These are phyloP conservation scores for Ceratobasidium sp. DNA, from an alignment of 1,284 basidiomycete species.

Conservation along the genomic window DNA sequence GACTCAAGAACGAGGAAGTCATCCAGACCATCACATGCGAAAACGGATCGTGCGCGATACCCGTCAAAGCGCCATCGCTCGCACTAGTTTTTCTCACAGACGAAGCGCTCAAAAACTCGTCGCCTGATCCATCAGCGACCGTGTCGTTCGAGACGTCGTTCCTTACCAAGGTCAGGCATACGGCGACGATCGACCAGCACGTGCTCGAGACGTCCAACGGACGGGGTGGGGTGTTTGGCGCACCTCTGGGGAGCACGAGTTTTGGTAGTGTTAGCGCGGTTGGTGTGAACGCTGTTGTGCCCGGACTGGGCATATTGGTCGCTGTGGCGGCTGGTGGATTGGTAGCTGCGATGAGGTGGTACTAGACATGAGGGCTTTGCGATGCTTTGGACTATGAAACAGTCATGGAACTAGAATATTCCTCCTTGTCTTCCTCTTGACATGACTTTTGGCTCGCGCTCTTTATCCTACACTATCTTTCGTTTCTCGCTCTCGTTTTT, in stretches of 20 bases:
- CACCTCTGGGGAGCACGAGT: conserved; percentile 32
- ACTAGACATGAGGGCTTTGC: neutral
- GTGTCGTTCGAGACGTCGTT: conserved; percentile 60
- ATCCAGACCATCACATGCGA: conserved; percentile 71
- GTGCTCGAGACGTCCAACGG: conserved; percentile 60
- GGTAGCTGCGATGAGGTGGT: conserved; percentile 1
- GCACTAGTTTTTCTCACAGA: conserved; percentile 79
- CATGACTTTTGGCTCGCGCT: neutral
- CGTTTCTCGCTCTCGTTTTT: neutral
- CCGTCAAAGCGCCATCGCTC: conserved; percentile 76
- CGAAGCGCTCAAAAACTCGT: conserved; percentile 61
- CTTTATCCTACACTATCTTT: neutral
- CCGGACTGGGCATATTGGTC: conserved; percentile 21
- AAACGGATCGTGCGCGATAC: conserved; percentile 67
- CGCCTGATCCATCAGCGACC: conserved; percentile 52
- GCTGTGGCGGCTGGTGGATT: conserved; percentile 1
- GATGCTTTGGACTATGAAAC: conserved; percentile 21
- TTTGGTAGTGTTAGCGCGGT: conserved; percentile 25
- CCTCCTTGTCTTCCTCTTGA: neutral
- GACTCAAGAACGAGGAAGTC: conserved; percentile 66
- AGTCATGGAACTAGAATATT: neutral
- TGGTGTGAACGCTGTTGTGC: neutral
- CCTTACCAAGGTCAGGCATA: conserved; percentile 64
- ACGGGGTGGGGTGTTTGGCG: conserved; percentile 49
- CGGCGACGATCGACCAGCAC: conserved; percentile 56